Percentiles rank a stretch among this genome's conserved stretches.
These are phyloP conservation scores for Murraya paniculata DNA, from an alignment of 345 rosid genomes.

Conservation along the genomic window DNA sequence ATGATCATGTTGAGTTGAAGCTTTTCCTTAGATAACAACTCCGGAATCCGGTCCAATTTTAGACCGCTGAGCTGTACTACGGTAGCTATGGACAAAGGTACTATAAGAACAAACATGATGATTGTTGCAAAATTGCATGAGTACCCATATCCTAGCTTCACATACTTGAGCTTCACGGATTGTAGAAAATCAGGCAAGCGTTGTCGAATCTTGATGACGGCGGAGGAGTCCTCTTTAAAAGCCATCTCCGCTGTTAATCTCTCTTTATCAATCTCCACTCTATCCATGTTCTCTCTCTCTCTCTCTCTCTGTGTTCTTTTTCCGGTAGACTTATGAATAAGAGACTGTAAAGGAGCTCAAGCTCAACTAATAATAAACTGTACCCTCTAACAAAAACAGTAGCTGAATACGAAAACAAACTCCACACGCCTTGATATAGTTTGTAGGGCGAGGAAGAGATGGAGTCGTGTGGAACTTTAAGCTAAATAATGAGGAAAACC, in stretches of 20 bases:
- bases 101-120: constrained; percentile 33
- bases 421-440: constrained; percentile 21
- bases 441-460: constrained; percentile 16
- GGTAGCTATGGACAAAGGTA: constrained; percentile 44
- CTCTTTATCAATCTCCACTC: constrained; percentile 65
- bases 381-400: constrained; percentile 5
- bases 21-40: constrained; percentile 44
- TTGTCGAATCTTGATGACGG: constrained; percentile 66
- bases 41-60: constrained; percentile 35
- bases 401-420: constrained; percentile 12
- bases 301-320: background rate
- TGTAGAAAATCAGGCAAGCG: constrained; percentile 75
- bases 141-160: constrained; percentile 78
- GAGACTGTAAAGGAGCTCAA: background rate
- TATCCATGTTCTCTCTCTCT: constrained; percentile 17
- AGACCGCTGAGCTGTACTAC: constrained; percentile 51
- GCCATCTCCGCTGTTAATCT: constrained; percentile 88
- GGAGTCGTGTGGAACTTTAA: background rate
- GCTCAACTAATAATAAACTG: background rate
- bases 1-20: constrained; percentile 36
- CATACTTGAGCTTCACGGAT: constrained; percentile 88
- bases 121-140: constrained; percentile 54
- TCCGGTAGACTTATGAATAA: background rate
- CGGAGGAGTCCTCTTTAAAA: constrained; percentile 65
- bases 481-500: constrained; percentile 6